Percentiles rank a stretch among this genome's conserved stretches.
Conservation (phyloP, 179 eudicot species). For the Actinidia polygama region DNA sequence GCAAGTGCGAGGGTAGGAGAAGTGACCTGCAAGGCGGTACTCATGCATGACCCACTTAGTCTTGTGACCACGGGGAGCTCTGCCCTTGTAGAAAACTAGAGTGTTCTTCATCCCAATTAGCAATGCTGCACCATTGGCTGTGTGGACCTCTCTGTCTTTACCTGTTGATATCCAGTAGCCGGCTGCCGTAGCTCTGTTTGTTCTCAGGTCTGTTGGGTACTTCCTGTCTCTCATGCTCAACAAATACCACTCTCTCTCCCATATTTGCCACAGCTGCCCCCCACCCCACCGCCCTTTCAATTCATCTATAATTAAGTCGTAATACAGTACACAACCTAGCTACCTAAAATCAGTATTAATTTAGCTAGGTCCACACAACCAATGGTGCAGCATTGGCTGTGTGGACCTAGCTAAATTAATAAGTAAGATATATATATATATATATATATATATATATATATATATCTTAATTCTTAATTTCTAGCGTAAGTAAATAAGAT, state of each 20-base stretch:
- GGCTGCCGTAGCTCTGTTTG: conserved; percentile 78
- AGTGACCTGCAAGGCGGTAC: conserved; percentile 80
- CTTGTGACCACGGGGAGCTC: conserved; percentile 86
- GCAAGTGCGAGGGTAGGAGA: conserved; percentile 56
- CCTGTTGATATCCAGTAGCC: conserved; percentile 95
- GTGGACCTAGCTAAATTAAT: too few species aligned
- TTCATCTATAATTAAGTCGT: too few species aligned
- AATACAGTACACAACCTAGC: too few species aligned
- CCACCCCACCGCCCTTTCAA: too few species aligned
- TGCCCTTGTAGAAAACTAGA: conserved; percentile 77
- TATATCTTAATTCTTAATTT: too few species aligned
- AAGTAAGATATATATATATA: too few species aligned
- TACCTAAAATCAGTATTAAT: too few species aligned
- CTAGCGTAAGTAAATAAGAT: too few species aligned
- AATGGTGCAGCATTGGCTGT: too few species aligned
- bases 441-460: too few species aligned
- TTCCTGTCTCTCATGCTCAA: conserved; percentile 81
- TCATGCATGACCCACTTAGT: conserved; percentile 93
- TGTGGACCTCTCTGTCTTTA: conserved; percentile 61
- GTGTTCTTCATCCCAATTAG: conserved; percentile 88
- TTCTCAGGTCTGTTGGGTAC: conserved; percentile 79
- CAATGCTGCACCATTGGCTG: conserved; percentile 18
- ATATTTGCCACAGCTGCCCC: conserved; percentile 60
- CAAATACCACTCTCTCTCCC: conserved; percentile 92
- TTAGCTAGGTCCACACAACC: too few species aligned